These are phyloP conservation scores for Calonectria hongkongensis DNA, from an alignment of 2,329 filamentous ascomycete genomes.

Conservation along the genomic window DNA sequence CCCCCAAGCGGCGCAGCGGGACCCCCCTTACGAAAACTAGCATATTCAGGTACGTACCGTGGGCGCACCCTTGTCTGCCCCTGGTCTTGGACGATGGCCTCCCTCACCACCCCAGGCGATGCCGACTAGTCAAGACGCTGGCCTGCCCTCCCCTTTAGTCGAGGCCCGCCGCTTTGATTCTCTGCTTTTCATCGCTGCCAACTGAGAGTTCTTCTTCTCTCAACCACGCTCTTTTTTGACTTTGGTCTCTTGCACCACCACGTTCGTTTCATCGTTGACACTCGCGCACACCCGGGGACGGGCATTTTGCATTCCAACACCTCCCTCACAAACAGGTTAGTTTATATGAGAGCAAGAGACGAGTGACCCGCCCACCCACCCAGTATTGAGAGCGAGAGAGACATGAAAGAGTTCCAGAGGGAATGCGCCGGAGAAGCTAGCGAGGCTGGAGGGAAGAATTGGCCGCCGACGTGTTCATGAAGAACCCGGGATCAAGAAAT, in stretches of 20 bases:
- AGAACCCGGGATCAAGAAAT: slow-evolving; percentile 2
- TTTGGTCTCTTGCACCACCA: slow-evolving; percentile 51
- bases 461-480: slow-evolving; percentile 9
- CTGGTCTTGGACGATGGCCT: slow-evolving; percentile 33
- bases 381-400: slow-evolving; percentile 31
- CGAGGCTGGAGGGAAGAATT: slow-evolving; percentile 12
- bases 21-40: slow-evolving; percentile 27
- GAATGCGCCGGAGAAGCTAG: slow-evolving; percentile 18
- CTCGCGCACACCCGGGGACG: slow-evolving; percentile 50
- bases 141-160: slow-evolving; percentile 54
- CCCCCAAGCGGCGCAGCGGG: slow-evolving; percentile 30
- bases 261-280: slow-evolving; percentile 57
- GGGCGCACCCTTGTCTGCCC: slow-evolving; percentile 38
- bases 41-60: slow-evolving; percentile 20
- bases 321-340: slow-evolving; percentile 51
- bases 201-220: slow-evolving; percentile 72
- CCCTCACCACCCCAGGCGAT: slow-evolving; percentile 32
- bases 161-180: slow-evolving; percentile 52
- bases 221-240: slow-evolving; percentile 69
- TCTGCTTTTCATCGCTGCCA: slow-evolving; percentile 62
- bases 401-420: slow-evolving; percentile 15
- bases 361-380: slow-evolving; percentile 3
- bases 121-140: slow-evolving; percentile 49
- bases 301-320: slow-evolving; percentile 46
- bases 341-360: slow-evolving; percentile 21